A percentile compares a stretch with the other conserved stretches of the same genome.
Conservation (phyloP, 345 rosid genomes). For the Salix arbutifolia region DNA sequence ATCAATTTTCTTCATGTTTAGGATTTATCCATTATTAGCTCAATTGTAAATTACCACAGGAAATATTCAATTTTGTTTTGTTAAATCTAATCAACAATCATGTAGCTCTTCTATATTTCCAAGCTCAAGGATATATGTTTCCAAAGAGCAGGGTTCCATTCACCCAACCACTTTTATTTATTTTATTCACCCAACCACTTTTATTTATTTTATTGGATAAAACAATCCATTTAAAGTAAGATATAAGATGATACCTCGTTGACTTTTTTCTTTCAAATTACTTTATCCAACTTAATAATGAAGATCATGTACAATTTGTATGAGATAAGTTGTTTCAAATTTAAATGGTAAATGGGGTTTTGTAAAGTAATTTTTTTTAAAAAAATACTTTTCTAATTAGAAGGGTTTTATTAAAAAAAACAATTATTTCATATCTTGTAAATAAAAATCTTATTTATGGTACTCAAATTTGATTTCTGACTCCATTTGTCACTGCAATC, state of each 20-base stretch:
- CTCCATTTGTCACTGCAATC: fast-evolving
- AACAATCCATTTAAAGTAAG: neutral
- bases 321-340: no score
- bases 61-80: neutral
- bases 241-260: neutral
- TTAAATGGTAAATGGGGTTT: no score
- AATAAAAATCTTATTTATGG: no score
- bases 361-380: no score
- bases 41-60: neutral
- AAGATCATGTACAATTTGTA: no score
- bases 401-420: no score
- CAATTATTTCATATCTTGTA: no score
- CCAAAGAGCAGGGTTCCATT: neutral
- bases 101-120: neutral
- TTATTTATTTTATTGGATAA: neutral
- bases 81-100: neutral
- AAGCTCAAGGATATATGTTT: no score
- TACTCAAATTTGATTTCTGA: fast-evolving
- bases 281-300: no score
- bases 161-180: neutral
- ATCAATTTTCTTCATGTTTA: neutral
- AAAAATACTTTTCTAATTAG: no score
- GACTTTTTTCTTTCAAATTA: neutral
- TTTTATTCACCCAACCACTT: neutral
- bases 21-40: neutral